Evolutionary conservation across 2,329 filamentous ascomycete genomes (phyloP).

Genomic region (Trichoderma brevicompactum): DNA sequence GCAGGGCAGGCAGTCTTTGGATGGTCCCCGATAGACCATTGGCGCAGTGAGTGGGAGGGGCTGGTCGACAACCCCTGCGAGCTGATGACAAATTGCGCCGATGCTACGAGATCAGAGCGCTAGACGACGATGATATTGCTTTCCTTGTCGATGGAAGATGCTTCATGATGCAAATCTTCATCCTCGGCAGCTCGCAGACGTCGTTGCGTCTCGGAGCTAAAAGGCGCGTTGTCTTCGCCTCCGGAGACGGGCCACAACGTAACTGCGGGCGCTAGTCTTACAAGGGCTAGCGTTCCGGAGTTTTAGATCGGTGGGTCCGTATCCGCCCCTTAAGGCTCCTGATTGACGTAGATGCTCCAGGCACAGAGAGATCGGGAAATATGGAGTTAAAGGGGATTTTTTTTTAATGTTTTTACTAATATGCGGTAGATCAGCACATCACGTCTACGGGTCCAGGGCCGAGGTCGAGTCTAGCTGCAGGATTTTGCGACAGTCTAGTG

Average conservation of each 20-base stretch:
- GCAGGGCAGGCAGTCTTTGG: conserved; percentile 36
- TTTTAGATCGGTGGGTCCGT: conserved; percentile 7
- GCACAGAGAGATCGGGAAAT: no score
- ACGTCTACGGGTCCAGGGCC: background rate
- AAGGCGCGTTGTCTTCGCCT: background rate
- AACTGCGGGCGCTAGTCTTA: conserved; percentile 3
- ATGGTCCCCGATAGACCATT: conserved; percentile 36
- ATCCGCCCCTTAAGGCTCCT: no score
- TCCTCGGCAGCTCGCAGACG: background rate
- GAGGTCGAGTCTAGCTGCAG: no score
- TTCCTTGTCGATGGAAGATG: conserved; percentile 10
- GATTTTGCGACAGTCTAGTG: no score
- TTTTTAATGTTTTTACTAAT: no score
- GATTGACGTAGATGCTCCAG: no score
- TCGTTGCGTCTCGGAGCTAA: conserved; percentile 12
- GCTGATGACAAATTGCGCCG: background rate
- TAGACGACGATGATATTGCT: background rate
- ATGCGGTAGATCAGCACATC: no score
- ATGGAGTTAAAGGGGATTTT: no score
- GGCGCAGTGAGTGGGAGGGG: no score
- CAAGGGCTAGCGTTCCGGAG: conserved; percentile 22
- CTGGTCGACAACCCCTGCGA: background rate
- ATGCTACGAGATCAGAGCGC: background rate
- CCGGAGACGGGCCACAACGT: background rate
- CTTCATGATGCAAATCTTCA: background rate